Evolutionary conservation across 768 basidiomycete species (phyloP), one percentile per base, ranked within the genome.

Genomic region (Roridomyces roridus): DNA sequence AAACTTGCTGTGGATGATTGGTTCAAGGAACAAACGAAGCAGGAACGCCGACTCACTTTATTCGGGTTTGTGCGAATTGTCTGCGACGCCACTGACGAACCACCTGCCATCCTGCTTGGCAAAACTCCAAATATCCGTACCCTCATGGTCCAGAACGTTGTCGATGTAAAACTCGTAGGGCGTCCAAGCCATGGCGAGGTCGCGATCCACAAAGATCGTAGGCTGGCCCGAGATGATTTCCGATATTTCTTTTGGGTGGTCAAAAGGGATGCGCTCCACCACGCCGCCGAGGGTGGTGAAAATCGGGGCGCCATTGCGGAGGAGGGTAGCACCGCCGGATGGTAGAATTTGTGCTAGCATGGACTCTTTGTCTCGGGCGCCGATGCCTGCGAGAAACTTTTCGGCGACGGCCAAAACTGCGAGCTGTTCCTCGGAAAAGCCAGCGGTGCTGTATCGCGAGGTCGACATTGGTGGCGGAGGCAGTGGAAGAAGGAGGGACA

Each of bases 141-240:
- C 62, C 26, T 51, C 46, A 37, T 63, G 62, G 25, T 63, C 49
- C 21, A 63, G 25, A 10, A 7, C 24, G 11, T 31, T 36, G 48
- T 63, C 54, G 21, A 63, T 40, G 10, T 11, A 47, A 35, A 63
- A 63, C 17, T 63, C 62, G 40, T 63, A 63, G 3, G 62, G 62
- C 15, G 63, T 64, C 63, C 63, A 64, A 1, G 56, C 51, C 63
- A 63, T 63, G 14, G 63, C 63, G 18, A 64, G 17, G 18, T 61
- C 47, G n/a, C 43, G 51, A 21, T 64, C 55, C 17, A 60, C 49
- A 6, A 51, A 26, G 6, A 61, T 23, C 29, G 39, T 24, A 18
- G 7, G 63, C 47, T 52, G 37, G 17, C 8, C 47, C 63, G 3
- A 46, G 17, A 64, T 59, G 10, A 46, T 7, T 31, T 61, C 59